Conservation (phyloP, 2,329 filamentous ascomycete species). For the Tolypocladium inflatum region DNA sequence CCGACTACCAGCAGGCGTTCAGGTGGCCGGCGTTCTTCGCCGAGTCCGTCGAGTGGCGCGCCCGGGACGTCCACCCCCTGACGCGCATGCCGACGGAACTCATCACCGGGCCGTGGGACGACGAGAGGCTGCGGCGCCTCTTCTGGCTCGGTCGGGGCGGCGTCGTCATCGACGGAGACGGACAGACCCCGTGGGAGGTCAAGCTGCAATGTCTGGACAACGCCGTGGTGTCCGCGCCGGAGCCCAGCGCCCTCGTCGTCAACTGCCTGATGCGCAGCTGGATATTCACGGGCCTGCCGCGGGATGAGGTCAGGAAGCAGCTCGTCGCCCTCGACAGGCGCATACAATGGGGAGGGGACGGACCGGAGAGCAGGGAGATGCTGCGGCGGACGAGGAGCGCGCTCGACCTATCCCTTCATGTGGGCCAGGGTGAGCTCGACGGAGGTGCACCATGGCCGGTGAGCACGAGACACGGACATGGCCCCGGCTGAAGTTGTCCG, state of each 20-base stretch:
- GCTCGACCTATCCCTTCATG: conserved; percentile 1
- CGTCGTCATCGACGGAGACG: conserved; percentile 16
- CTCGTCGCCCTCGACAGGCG: conserved; percentile 15
- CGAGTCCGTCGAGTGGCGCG: conserved; percentile 10
- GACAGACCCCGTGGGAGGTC: conserved; percentile 29
- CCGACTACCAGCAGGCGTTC: conserved; percentile 20
- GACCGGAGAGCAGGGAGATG: conserved; percentile 11
- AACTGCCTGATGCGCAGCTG: conserved; percentile 20
- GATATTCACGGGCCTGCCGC: conserved; percentile 17
- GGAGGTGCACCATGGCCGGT: neutral
- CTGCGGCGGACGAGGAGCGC: conserved; percentile 9
- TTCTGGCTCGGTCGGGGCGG: conserved; percentile 37
- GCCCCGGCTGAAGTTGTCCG: neutral
- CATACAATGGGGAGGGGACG: conserved; percentile 20
- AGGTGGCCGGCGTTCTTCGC: conserved; percentile 12
- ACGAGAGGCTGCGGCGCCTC: conserved; percentile 27
- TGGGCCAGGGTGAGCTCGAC: neutral
- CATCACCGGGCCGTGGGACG: conserved; percentile 31
- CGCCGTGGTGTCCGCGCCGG: conserved; percentile 18
- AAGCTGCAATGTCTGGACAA: conserved; percentile 26
- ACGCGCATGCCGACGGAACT: conserved; percentile 29
- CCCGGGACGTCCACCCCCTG: conserved; percentile 26
- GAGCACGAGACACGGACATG: neutral
- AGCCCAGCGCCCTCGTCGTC: conserved; percentile 17
- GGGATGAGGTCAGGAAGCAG: conserved; percentile 17